Evolutionary conservation across 495 filamentous ascomycete species (phyloP).

Genomic region (Aspergillus egyptiacus): DNA sequence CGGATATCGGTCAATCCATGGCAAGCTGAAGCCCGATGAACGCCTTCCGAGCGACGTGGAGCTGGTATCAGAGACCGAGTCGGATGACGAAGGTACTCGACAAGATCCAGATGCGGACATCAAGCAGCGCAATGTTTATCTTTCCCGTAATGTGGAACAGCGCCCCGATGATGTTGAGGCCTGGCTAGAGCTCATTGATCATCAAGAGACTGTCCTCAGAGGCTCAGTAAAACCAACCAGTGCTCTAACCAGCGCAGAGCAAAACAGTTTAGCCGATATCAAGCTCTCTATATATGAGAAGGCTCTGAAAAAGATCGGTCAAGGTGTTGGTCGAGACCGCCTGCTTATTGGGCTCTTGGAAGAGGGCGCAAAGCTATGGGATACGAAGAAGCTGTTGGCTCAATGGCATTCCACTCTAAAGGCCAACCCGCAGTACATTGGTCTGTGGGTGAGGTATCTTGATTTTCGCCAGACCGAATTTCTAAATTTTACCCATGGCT

Average conservation of each 20-base stretch:
- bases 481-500: slow-evolving; percentile 61
- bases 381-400: slow-evolving; percentile 49
- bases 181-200: slow-evolving; percentile 71
- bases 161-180: slow-evolving; percentile 58
- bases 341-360: slow-evolving; percentile 64
- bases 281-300: slow-evolving; percentile 77
- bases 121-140: slow-evolving; percentile 47
- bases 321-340: slow-evolving; percentile 41
- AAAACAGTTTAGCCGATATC: slow-evolving; percentile 63
- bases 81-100: slow-evolving; percentile 28
- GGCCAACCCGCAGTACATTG: slow-evolving; percentile 51
- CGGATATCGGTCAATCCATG: slow-evolving; percentile 67
- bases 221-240: slow-evolving; percentile 31
- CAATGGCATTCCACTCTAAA: slow-evolving; percentile 60
- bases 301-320: slow-evolving; percentile 54
- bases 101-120: slow-evolving; percentile 34
- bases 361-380: slow-evolving; percentile 69
- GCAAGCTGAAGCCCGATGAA: slow-evolving; percentile 53
- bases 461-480: slow-evolving; percentile 69
- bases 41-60: slow-evolving; percentile 45
- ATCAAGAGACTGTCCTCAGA: slow-evolving; percentile 61
- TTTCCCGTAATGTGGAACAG: slow-evolving; percentile 54
- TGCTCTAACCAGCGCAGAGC: slow-evolving; percentile 54
- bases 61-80: slow-evolving; percentile 44
- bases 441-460: slow-evolving; percentile 68